phyloP scores from a whole-genome alignment of 2,329 filamentous ascomycete species.

The Fusarium sp. region DNA sequence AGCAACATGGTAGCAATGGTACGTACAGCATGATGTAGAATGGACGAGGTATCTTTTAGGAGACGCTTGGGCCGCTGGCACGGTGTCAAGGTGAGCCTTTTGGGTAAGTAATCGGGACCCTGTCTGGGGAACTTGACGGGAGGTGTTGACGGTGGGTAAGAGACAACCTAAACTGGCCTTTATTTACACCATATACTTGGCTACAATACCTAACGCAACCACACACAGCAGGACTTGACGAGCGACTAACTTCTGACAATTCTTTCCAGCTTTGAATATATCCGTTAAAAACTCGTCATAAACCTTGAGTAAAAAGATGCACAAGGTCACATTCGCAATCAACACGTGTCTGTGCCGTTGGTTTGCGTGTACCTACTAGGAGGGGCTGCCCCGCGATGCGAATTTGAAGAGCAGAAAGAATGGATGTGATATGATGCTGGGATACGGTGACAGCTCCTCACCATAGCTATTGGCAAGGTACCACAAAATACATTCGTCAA shows the following conservation, averaged over 20 bases:
- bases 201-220: neutral
- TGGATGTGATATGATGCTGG: constrained; percentile 9
- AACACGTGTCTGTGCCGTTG: constrained; percentile 42
- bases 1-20: constrained; percentile 3
- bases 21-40: neutral
- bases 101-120: neutral
- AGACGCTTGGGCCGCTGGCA: neutral
- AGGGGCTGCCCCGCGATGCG: constrained; percentile 18
- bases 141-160: constrained; percentile 3
- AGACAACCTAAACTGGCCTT: neutral
- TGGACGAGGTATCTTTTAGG: neutral
- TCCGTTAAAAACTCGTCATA: neutral
- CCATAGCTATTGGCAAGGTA: constrained; percentile 4
- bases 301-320: constrained; percentile 29
- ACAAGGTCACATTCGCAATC: constrained; percentile 37
- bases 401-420: constrained; percentile 1
- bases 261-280: constrained; percentile 5
- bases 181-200: neutral
- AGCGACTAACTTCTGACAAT: constrained; percentile 1
- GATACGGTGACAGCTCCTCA: constrained; percentile 14
- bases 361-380: constrained; percentile 34
- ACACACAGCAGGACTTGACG: neutral
- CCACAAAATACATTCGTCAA: neutral
- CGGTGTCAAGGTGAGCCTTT: constrained; percentile 1
- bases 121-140: constrained; percentile 3